Evolutionary conservation across 106 monocot genomes (phyloP), one percentile per base, ranked within the genome.

Genomic region (Alisma plantagoaquatica): DNA sequence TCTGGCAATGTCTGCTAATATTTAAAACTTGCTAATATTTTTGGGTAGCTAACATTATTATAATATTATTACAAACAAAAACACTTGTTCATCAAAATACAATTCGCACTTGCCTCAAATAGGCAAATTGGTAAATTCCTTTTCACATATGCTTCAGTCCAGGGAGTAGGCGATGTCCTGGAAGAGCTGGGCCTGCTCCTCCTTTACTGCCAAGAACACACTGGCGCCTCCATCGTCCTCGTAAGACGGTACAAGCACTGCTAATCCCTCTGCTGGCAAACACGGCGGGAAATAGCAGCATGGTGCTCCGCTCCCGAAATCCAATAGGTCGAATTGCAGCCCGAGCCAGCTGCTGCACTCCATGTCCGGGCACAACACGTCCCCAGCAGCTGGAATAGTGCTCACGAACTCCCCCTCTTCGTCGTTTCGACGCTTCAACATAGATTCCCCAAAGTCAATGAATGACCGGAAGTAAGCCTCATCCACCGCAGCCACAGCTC

Each of bases 361-460:
- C 3, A 56, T n/a, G 33, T 33, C 8, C 3, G 55, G 55, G 55
- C 14, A 21, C 19, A 56, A 22, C 17, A 25, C 32, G 55, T 33
- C 18, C 10, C 55, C 55, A 0, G n/a, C 33, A 31, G 0, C 55
- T 3, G 55, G 55, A 10, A 16, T 28, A 28, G 51, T 47, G 23
- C n/a, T 31, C 29, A 16, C 12, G 20, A 7, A 5, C 10, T 18
- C n/a, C 33, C 2, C 55, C 20, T 8, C 7, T 35, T 15, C 55
- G 10, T 35, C 55, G n/a, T n/a, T n/a, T n/a, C n/a, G n/a, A n/a
- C n/a, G n/a, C 24, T 9, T 15, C 1, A 12, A 8, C n/a, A 56
- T 2, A 2, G 12, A 4, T 35, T 56, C 32, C 31, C 33, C 55
- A 2, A 56, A 56, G 19, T 56, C 55, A 35, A 56, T 56, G 55